These are phyloP conservation scores for Leishmania aethiopica DNA, from an alignment of 208 protist genomes.

Conservation along the genomic window DNA sequence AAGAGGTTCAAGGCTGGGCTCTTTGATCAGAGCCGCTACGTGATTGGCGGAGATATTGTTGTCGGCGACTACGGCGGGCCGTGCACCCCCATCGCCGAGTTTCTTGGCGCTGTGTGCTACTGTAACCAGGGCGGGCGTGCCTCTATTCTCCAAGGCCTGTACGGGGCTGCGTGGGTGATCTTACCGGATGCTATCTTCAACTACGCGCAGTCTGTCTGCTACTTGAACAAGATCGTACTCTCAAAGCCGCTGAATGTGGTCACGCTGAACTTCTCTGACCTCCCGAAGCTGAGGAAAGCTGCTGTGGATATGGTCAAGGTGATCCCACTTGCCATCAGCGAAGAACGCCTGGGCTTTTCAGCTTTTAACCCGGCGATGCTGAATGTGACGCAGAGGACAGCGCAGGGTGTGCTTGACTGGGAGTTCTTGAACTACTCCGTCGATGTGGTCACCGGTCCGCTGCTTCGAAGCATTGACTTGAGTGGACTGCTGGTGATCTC, in stretches of 20 bases:
- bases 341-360: neutral
- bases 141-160: neutral
- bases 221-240: neutral
- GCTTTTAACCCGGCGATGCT: neutral
- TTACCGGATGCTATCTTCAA: neutral
- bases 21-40: constrained; percentile 54
- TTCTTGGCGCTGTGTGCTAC: constrained; percentile 36
- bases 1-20: constrained; percentile 28
- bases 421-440: constrained; percentile 14
- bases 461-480: neutral
- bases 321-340: neutral
- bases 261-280: neutral
- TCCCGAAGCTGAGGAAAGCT: neutral
- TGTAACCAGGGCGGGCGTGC: constrained; percentile 39
- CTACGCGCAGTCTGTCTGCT: constrained; percentile 10
- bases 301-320: neutral
- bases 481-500: neutral
- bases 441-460: constrained; percentile 6
- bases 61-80: constrained; percentile 60
- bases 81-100: constrained; percentile 5
- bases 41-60: constrained; percentile 54
- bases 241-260: neutral
- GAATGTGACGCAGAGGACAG: neutral
- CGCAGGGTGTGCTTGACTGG: constrained; percentile 1
- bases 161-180: neutral